Conservation (phyloP, 2,329 filamentous ascomycete species). For the Aspergillus quadrilineatus region DNA sequence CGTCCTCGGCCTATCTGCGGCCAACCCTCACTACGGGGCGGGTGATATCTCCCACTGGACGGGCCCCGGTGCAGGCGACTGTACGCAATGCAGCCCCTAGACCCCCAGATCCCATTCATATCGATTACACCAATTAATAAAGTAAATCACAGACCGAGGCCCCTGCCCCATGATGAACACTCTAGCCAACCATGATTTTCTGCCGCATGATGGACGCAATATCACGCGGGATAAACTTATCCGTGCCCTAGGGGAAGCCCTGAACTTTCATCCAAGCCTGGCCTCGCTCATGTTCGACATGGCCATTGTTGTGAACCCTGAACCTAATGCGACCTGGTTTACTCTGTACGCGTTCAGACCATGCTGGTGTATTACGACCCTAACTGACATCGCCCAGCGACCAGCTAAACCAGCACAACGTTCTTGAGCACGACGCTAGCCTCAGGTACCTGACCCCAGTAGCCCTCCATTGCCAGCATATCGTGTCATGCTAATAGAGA, state of each 20-base stretch:
- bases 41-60: background rate
- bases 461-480: background rate
- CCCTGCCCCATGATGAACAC: slow-evolving; percentile 56
- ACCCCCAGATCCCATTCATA: background rate
- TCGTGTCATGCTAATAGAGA: background rate
- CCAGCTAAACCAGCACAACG: slow-evolving; percentile 24
- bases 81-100: background rate
- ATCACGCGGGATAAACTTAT: slow-evolving; percentile 28
- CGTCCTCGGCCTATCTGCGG: background rate
- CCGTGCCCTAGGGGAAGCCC: slow-evolving; percentile 1
- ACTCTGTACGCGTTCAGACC: slow-evolving; percentile 13
- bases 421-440: slow-evolving; percentile 28
- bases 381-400: slow-evolving; percentile 10
- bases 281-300: slow-evolving; percentile 22
- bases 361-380: background rate
- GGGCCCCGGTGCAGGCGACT: background rate
- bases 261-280: slow-evolving; percentile 23
- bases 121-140: background rate
- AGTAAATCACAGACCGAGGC: slow-evolving; percentile 18
- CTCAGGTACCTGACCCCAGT: slow-evolving; percentile 15
- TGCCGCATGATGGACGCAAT: slow-evolving; percentile 49
- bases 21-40: background rate
- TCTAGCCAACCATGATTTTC: slow-evolving; percentile 52
- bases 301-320: slow-evolving; percentile 20
- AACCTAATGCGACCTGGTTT: slow-evolving; percentile 23